Conservation (phyloP, 73 alveolate species). For the Paramecium caudatum region DNA sequence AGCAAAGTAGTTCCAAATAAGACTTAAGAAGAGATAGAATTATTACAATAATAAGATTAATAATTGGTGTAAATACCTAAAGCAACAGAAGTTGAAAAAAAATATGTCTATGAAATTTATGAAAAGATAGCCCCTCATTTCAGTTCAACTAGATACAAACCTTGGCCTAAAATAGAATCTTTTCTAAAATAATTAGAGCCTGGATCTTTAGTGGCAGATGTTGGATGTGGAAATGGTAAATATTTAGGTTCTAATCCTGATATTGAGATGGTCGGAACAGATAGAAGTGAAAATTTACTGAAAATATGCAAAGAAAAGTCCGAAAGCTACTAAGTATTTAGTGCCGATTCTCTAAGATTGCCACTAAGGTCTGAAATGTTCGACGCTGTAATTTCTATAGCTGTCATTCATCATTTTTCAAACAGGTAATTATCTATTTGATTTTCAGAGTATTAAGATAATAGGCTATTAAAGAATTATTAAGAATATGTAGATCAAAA, state of each 20-base stretch:
- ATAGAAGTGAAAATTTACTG: slow-evolving; percentile 92
- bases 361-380: slow-evolving; percentile 89
- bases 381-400: slow-evolving; percentile 97
- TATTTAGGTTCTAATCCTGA: slow-evolving; percentile 89
- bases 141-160: slow-evolving; percentile 98
- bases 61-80: neutral
- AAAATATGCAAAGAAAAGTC: slow-evolving; percentile 93
- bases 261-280: slow-evolving; percentile 93
- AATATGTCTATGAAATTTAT: slow-evolving; percentile 98
- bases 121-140: slow-evolving; percentile 99
- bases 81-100: slow-evolving; percentile 96
- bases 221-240: slow-evolving; percentile 99
- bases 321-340: slow-evolving; percentile 83
- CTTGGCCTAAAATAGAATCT: slow-evolving; percentile 98
- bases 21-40: slow-evolving; percentile 84
- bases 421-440: slow-evolving; percentile 70
- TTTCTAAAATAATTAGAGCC: slow-evolving; percentile 92
- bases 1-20: slow-evolving; percentile 81
- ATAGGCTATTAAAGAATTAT: slow-evolving; percentile 93
- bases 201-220: slow-evolving; percentile 95
- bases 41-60: slow-evolving; percentile 75
- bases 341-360: slow-evolving; percentile 92
- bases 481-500: slow-evolving; percentile 87
- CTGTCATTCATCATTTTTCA: slow-evolving; percentile 99
- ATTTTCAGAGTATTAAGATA: slow-evolving; percentile 83